Evolutionary conservation across 345 rosid species (phyloP), one percentile per base, ranked within the genome.

Genomic region (Brassica carinata): DNA sequence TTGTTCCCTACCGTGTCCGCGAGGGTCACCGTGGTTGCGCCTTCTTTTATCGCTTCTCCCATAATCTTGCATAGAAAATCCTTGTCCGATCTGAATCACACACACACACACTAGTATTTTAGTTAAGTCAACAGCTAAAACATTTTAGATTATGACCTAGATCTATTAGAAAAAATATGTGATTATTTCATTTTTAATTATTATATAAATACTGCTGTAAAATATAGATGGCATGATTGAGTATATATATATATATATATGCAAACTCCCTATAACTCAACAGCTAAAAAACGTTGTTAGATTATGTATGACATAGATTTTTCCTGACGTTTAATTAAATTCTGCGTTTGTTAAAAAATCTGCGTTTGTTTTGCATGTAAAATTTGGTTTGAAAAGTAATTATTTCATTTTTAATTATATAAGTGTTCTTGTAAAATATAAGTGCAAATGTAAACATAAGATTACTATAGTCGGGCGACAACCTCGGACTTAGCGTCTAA

Each of bases 1-100:
- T 82, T 91, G 71, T 87, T 88, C 62, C 99, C 99, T 75, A 95
- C 98, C 19, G 99, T 93, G 85, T 95, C 99, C 1, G 94, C 93
- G 40, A 95, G 85, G 77, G 86, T 87, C 10, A 93, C 82, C 64
- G 97, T 86, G 1, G 96, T 88, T 3, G 90, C 98, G 51, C 99
- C 99, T 0, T 88, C 96, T 84, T 93, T 93, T 64, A 95, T 93
- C 1, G 86, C 90, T 77, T 91, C 99, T 64, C 85, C 96, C 80
- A 93, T 78, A 30, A 95, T 85, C 78, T 90, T 88, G 87, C 88
- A 95, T 64, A 95, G 77, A 80, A 90, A 77, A 0, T 77, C 81
- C 40, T 77, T 77, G 1, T 77, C 81, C 18, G 76, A 63, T 63
- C 75, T 77, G 36, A 57, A 67, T 26, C 33, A 55, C 8, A 62